Conservation (phyloP, 768 basidiomycete species). For the Kwoniella mangroviensis region DNA sequence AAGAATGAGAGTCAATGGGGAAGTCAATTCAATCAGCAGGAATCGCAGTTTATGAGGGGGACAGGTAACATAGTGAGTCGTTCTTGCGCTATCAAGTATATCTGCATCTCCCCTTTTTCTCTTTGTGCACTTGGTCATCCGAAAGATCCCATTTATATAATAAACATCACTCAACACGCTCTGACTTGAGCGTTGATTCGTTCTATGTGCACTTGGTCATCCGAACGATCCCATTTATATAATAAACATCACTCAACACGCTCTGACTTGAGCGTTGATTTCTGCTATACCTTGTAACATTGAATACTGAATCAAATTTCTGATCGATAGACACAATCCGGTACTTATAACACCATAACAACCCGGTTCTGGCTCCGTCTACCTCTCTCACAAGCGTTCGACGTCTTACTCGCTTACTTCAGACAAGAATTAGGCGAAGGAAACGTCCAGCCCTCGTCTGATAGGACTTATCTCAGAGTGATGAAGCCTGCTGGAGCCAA, state of each 20-base stretch:
- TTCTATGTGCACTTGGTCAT: background rate
- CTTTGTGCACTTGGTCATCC: background rate
- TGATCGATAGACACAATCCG: constrained; percentile 43
- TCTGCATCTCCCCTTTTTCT: background rate
- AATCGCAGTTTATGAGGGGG: constrained; percentile 53
- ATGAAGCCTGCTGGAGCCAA: constrained; percentile 42
- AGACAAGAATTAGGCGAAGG: constrained; percentile 31
- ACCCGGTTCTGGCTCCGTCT: constrained; percentile 51
- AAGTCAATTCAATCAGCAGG: constrained; percentile 48
- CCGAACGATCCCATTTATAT: background rate
- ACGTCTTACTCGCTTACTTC: constrained; percentile 34
- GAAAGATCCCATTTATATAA: background rate
- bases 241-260: too few species aligned
- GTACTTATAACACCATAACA: constrained; percentile 40
- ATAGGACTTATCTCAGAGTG: constrained; percentile 27
- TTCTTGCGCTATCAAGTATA: background rate
- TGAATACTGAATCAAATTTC: background rate
- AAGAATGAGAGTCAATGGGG: constrained; percentile 44
- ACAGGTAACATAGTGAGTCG: constrained; percentile 53
- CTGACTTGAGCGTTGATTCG: too few species aligned
- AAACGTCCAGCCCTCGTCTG: constrained; percentile 21
- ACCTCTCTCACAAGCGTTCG: constrained; percentile 22
- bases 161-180: too few species aligned
- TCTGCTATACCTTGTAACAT: background rate
- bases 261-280: too few species aligned